Conservation (phyloP, 2,329 filamentous ascomycete species). For the Ceratocystis harringtonii region DNA sequence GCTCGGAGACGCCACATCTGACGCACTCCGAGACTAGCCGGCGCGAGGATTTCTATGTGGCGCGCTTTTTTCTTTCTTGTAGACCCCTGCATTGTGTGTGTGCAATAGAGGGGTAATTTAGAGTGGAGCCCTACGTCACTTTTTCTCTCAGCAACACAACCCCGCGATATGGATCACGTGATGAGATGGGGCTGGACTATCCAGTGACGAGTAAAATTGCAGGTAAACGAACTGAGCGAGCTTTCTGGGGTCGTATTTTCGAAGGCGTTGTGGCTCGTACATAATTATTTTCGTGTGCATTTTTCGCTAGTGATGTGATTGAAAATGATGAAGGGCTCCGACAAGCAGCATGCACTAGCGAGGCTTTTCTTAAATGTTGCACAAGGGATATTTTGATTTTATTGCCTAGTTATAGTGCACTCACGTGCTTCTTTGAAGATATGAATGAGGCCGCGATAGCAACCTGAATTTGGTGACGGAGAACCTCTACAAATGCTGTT, state of each 20-base stretch:
- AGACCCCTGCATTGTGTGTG: neutral
- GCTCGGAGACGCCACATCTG: neutral
- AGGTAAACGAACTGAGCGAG: neutral
- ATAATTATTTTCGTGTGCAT: neutral
- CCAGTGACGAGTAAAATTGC: neutral
- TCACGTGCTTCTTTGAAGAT: no score
- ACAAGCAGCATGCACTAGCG: no score
- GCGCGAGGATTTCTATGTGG: neutral
- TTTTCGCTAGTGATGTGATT: neutral
- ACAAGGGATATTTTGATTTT: no score
- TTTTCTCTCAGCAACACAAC: neutral
- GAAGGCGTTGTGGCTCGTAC: neutral
- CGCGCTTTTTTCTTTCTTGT: neutral
- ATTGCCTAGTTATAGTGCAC: no score
- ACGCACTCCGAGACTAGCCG: neutral
- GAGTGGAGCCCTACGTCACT: conserved; percentile 1
- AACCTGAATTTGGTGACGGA: no score
- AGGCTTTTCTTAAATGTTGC: no score
- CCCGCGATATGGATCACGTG: neutral
- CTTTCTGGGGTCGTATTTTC: neutral
- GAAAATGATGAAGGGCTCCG: no score
- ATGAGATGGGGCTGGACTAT: neutral
- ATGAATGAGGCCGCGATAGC: no score
- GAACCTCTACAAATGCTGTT: no score
- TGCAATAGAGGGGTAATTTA: conserved; percentile 3